These are phyloP conservation scores for Spiraea crenata DNA, from an alignment of 331 rosid species.

Conservation along the genomic window DNA sequence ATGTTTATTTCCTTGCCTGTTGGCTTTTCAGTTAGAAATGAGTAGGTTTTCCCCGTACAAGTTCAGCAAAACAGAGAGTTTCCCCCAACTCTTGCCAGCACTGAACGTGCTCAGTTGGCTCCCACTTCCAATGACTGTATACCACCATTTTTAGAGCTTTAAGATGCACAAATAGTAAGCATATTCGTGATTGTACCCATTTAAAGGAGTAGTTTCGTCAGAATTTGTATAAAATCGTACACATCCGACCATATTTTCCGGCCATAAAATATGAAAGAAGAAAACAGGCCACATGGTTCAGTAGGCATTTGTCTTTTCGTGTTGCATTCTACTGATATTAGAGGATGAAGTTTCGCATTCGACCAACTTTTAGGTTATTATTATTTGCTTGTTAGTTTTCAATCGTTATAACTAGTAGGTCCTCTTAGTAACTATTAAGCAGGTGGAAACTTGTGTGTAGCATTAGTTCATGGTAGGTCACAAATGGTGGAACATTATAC, in stretches of 20 bases:
- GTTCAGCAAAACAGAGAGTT: not conserved
- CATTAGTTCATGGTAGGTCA: not conserved
- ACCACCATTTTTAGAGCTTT: not conserved
- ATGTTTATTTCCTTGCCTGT: too few relatives aligned
- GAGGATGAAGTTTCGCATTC: not conserved
- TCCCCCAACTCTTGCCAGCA: not conserved
- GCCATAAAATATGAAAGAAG: not conserved
- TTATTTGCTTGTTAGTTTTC: not conserved
- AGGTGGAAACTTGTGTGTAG: not conserved
- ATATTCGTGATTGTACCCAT: not conserved
- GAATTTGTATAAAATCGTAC: not conserved
- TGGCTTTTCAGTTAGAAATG: too few relatives aligned
- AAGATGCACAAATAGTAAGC: not conserved
- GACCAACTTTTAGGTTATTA: not conserved
- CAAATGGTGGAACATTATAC: not conserved
- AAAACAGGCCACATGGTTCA: not conserved
- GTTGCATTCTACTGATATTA: not conserved
- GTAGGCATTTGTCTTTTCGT: not conserved
- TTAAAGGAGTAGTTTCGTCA: not conserved
- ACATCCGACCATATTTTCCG: not conserved
- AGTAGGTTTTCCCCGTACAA: not conserved
- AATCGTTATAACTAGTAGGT: not conserved
- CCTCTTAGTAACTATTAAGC: not conserved
- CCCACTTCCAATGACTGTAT: not conserved
- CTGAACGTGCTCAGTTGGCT: not conserved